Evolutionary conservation across 257 asterid species (phyloP), one percentile per base, ranked within the genome.

Genomic region (Phtheirospermum japonicum): DNA sequence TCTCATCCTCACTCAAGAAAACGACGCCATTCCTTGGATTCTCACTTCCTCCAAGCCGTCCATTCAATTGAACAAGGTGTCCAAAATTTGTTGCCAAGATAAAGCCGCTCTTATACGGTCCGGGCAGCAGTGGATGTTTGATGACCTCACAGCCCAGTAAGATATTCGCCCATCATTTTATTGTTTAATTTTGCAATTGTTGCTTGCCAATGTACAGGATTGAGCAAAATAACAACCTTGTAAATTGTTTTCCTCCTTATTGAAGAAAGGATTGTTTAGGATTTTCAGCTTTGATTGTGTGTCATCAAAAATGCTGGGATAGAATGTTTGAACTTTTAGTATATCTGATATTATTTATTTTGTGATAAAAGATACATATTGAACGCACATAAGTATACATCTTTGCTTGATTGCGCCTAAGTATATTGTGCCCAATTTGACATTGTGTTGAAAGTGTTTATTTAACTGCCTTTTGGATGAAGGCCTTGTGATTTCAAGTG

Each of bases 91-190:
- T 54, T 88, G 91, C 77, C 83, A 83, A 69, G 89, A 76, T 6
- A 83, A 79, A 58, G 20, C 82, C 9, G 75, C 77, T 14, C 43
- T 62, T 54, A 59, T 88, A 3, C 96, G 95, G 19, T 50, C 79
- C 10, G 88, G 74, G 2, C 98, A 90, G 66, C 80, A 79, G 53
- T 90, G 95, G 95, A 88, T 90, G 96, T 90, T 90, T 57, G 96
- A 88, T 54, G 82, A 81, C 17, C 50, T 87, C 56, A 54, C 71
- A 96, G 98, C 59, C 94, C 95, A 42, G 96, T 88, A 75, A 72
- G 74, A 7, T 49, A n/a, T n/a, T n/a, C n/a, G n/a, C n/a, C n/a
- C n/a, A n/a, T n/a, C n/a, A n/a, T 64, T 36, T 12, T 14, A 0
- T 30, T 36, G 18, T 55, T 39, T 45, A 1, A 39, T 45, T 45